Percentiles rank a stretch among this genome's conserved stretches.
Evolutionary conservation across 305 asterid species (phyloP).

Genomic region (Fraxinus sp.): DNA sequence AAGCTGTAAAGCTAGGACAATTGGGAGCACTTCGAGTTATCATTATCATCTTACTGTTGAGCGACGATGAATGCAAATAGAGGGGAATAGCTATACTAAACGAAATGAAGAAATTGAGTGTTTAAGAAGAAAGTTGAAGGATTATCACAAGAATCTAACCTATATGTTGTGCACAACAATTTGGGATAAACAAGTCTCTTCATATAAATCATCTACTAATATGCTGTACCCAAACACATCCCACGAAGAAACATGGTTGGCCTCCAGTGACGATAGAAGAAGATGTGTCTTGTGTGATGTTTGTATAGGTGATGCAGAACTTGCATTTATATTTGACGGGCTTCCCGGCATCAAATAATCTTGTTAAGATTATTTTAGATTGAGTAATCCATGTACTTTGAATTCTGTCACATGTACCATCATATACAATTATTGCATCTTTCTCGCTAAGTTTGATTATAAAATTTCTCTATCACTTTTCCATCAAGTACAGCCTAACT

Average conservation of each 20-base stretch:
- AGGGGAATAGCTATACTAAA: constrained; percentile 13
- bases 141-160: neutral
- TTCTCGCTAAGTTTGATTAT: neutral
- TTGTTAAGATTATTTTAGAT: neutral
- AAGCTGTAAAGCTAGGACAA: constrained; percentile 30
- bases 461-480: neutral
- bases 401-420: neutral
- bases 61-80: neutral
- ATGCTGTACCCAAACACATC: neutral
- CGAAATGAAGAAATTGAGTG: neutral
- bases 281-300: constrained; percentile 9
- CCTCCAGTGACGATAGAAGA: neutral
- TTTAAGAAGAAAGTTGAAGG: neutral
- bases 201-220: neutral
- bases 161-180: neutral
- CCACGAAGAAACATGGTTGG: neutral
- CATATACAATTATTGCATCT: neutral
- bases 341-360: neutral
- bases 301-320: constrained; percentile 24
- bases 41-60: constrained; percentile 10
- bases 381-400: neutral
- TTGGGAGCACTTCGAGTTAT: constrained; percentile 25
- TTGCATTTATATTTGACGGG: neutral
- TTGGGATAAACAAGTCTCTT: constrained; percentile 7
- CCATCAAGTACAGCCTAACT: neutral